Evolutionary conservation across 2,329 filamentous ascomycete species (phyloP), one percentile per base, ranked within the genome.

Genomic region (Fusarium solani-melongenae): DNA sequence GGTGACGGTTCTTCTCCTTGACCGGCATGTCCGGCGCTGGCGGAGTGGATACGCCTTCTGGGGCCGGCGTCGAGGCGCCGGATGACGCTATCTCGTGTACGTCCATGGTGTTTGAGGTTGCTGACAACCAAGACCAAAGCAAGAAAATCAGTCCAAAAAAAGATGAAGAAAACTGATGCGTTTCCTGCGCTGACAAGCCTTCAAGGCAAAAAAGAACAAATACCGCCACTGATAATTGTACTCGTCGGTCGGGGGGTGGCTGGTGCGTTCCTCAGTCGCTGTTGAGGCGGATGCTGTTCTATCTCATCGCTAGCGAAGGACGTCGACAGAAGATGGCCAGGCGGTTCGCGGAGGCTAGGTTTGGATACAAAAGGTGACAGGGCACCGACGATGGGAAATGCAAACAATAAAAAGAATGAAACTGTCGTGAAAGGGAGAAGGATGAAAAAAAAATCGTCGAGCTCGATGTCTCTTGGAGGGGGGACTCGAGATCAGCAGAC

Each of bases 1-100:
- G 90, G 76, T 92, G 90, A 55, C 93, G 90, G 62, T 90, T 89
- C 80, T 92, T 94, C 65, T 89, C 85, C 82, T 92, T 94, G 29
- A 72, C 53, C 56, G 78, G 74, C 62, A 77, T 67, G 34, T 81
- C 80, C 72, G 78, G 74, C 49, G 60, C 71, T 71, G 73, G 71
- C 56, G 75, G 74, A 65, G 74, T 77, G 75, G 76, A 75, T 70
- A 75, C 67, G 62, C 68, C 66, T 17, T 74, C 71, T 70, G 66
- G 68, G 61, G 71, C 73, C 64, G 76, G 74, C 4, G 82, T 83
- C 60, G 71, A 59, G 62, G 70, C 68, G 51, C 76, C 77, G 67
- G 71, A 70, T 62, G 68, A 71, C 15, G 69, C 67, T 44, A 73
- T 68, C 34, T 79, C 75, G 66, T 74, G 76, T 24, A 77, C 67